Evolutionary conservation across 2,329 filamentous ascomycete genomes (phyloP).

Genomic region (Microdochium paspali): DNA sequence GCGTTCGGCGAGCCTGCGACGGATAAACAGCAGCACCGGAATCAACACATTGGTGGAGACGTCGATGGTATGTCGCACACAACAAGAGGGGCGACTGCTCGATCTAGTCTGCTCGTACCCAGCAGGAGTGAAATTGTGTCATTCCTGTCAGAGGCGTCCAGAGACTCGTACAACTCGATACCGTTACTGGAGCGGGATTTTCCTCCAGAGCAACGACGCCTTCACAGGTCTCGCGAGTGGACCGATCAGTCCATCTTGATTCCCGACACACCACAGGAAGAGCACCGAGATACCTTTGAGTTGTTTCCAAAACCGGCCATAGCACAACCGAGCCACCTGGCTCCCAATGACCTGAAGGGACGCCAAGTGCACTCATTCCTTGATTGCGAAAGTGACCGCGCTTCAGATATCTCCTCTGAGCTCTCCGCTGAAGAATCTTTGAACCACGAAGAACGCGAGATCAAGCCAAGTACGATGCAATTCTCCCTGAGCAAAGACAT

Average conservation of each 20-base stretch:
- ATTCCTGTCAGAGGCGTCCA: conserved; percentile 51
- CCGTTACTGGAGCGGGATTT: conserved; percentile 65
- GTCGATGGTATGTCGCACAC: conserved; percentile 11
- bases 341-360: conserved; percentile 6
- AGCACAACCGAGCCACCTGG: conserved; percentile 18
- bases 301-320: conserved; percentile 8
- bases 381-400: conserved; percentile 32
- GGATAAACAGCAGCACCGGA: conserved; percentile 35
- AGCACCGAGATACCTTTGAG: conserved; percentile 18
- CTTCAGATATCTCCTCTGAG: conserved; percentile 55
- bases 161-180: conserved; percentile 67
- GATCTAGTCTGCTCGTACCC: background rate
- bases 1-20: conserved; percentile 15
- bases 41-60: conserved; percentile 34
- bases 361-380: conserved; percentile 15
- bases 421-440: conserved; percentile 42
- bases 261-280: conserved; percentile 25
- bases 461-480: background rate
- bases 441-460: conserved; percentile 13
- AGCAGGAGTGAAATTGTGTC: conserved; percentile 9
- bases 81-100: background rate
- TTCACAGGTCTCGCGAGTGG: conserved; percentile 36
- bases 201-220: conserved; percentile 38
- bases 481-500: background rate
- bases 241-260: conserved; percentile 44